phyloP scores from a whole-genome alignment of 371 early-diverging fungal genomes.

The Batkoa obscura region DNA sequence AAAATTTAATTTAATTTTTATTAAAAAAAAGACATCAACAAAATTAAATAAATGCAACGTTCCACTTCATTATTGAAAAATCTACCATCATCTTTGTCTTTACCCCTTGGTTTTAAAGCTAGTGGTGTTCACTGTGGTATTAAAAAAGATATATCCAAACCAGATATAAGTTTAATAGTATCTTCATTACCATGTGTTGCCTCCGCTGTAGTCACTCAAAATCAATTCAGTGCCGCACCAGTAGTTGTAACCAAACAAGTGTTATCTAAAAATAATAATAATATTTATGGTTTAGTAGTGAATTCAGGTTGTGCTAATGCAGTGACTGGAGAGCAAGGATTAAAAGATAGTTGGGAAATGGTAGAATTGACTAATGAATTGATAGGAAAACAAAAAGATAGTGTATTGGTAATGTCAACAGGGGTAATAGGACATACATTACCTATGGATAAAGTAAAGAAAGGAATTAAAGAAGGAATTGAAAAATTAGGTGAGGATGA shows the following conservation, averaged over 20 bases:
- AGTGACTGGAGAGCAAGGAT: slow-evolving; percentile 74
- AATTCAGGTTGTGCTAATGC: slow-evolving; percentile 95
- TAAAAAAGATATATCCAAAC: slow-evolving; percentile 49
- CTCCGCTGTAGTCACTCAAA: slow-evolving; percentile 82
- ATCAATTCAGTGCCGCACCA: slow-evolving; percentile 82
- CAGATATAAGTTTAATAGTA: slow-evolving; percentile 63
- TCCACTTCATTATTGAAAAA: too few species aligned
- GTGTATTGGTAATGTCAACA: slow-evolving; percentile 79
- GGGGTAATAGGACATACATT: slow-evolving; percentile 91
- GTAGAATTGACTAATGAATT: slow-evolving; percentile 26
- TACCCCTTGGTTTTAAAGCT: slow-evolving; percentile 63
- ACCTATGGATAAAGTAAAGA: slow-evolving; percentile 59
- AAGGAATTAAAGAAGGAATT: slow-evolving; percentile 36
- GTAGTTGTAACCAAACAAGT: slow-evolving; percentile 52
- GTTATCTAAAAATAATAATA: slow-evolving; percentile 23
- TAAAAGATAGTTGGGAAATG: slow-evolving; percentile 60
- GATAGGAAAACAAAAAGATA: slow-evolving; percentile 14
- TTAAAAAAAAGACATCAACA: too few species aligned
- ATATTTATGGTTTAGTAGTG: slow-evolving; percentile 46
- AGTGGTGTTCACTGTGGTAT: slow-evolving; percentile 56
- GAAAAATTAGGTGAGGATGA: slow-evolving; percentile 31
- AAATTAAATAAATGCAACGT: too few species aligned
- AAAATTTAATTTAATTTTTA: too few species aligned
- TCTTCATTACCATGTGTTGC: slow-evolving; percentile 56
- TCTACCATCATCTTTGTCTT: too few species aligned